Base-by-base conservation (phyloP, 805 yeast genomes). In the Candida insectalens region DNA sequence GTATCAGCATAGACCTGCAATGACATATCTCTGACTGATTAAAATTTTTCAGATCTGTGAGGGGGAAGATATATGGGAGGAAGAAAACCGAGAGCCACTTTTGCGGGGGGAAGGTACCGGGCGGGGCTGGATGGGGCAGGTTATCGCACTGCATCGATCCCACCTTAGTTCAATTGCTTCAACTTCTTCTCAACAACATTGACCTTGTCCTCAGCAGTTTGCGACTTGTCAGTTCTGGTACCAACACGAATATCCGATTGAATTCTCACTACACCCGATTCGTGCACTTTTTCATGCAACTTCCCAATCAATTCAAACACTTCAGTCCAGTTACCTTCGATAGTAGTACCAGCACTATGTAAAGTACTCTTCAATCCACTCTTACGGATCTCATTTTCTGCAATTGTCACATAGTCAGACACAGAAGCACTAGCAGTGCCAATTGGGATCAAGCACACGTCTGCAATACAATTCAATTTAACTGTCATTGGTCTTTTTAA, bases 321-420 rank as follows among this genome's bases (percentile, higher is more conserved):
- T 36, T 81, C 87, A 47, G 76, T 74, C 95, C 95, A 87, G n/a
- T 85, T 87, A 1, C 96, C 96, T 47, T 82, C 81, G 36, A 53
- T 42, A 2, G 95, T 84, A 5, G 95, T 85, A 3, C 96, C 96
- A 3, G 96, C 96, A 45, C 94, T 80, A 57, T 85, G 96, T 39
- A 85, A 61, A 1, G 83, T 74, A 41, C 79, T 74, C 32, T 75
- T 65, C 35, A 85, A 60, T 3, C 72, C 77, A 20, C 82, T 71
- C 17, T 65, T 65, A 37, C 79, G 65, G 18, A 85, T 76, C 35
- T 74, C 55, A 19, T 68, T 60, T 41, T 85, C 89, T 27, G 81
- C 75, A 30, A 69, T 64, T 6, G 94, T 76, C 28, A 85, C 77
- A 45, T 83, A 84, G 45, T 80, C 82, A 6, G 92, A 82, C 2